Conservation (phyloP, 139 green algal genomes). For the Spirogloea muscicola region DNA sequence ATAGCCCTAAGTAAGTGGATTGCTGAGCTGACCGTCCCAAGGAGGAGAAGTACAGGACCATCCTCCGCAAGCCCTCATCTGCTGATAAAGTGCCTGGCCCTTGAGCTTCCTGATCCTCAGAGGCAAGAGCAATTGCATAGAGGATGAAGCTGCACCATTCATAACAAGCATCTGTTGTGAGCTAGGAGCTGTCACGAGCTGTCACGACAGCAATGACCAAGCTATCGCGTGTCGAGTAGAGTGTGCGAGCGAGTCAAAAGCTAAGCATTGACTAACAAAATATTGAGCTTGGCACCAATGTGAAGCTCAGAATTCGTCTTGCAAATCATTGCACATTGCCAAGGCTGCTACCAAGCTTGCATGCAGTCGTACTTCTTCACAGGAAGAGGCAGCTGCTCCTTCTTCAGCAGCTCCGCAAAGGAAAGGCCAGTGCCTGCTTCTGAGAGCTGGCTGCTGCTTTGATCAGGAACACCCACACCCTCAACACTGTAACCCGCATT, state of each 20-base stretch:
- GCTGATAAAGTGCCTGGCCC: background rate
- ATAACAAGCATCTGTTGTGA: too few relatives aligned
- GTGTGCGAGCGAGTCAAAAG: too few relatives aligned
- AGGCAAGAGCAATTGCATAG: background rate
- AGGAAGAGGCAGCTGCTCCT: slow-evolving; percentile 45
- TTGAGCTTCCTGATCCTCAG: background rate
- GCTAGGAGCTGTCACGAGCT: too few relatives aligned
- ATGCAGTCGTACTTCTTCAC: background rate
- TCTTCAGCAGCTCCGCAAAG: slow-evolving; percentile 33
- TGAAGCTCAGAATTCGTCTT: too few relatives aligned
- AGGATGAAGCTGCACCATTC: background rate
- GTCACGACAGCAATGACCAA: too few relatives aligned
- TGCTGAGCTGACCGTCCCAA: background rate
- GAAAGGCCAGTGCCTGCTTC: slow-evolving; percentile 14
- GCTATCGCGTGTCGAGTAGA: too few relatives aligned
- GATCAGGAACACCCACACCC: background rate
- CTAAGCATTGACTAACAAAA: too few relatives aligned
- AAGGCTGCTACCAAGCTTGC: too few relatives aligned
- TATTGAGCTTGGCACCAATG: too few relatives aligned
- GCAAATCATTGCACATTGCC: too few relatives aligned
- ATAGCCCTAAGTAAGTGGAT: too few relatives aligned
- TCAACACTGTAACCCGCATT: slow-evolving; percentile 2
- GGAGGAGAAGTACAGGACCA: background rate
- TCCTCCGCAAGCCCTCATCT: too few relatives aligned
- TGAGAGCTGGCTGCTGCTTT: background rate